Evolutionary conservation across 352 stramenopile species (phyloP), one percentile per base, ranked within the genome.

Genomic region (Globisporangium megalacanthum): DNA sequence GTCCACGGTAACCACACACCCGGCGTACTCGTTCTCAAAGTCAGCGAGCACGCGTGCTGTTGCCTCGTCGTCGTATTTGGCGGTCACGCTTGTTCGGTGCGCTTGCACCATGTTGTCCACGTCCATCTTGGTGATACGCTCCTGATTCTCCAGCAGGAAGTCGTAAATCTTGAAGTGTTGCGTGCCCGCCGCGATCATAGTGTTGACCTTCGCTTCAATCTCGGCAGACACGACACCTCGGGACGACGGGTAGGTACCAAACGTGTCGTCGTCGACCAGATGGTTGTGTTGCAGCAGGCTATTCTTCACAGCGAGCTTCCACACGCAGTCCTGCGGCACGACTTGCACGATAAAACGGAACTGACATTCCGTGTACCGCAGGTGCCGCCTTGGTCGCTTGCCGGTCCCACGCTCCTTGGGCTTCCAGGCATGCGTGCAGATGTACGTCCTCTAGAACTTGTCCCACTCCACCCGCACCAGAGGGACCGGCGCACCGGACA

Each of bases 1-100:
- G n/a, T 60, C 49, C 6, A 71, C 29, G 0, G 52, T 62, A 3
- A 47, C 15, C 15, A 25, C 41, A 19, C 41, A 47, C 13, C 41
- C n/a, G 41, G 19, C 41, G 17, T 47, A 8, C 41, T 47, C 41
- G 41, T 19, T 3, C 15, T 22, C 13, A n/a, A 47, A 47, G 6
- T 47, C 19, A 6, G 33, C 33, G 33, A 37, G 33, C 33, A 37
- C 33, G 33, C 33, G 33, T 37, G 33, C 33, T 4, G 33, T 37
- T 8, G 33, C 33, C 33, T 37, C 33, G 33, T 37, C 33, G 33
- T 37, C 33, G 33, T 37, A 4, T 8, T 37, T 37, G 33, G 33
- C 33, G 33, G 33, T 8, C 33, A 37, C 33, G 33, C 33, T 37
- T 8, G 33, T 37, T 37, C 33, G 33, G 33, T 37, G 33, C 8